A percentile compares a stretch with the other conserved stretches of the same genome.
These are phyloP conservation scores for Zizania palustris DNA, from an alignment of 202 grass and related monocot genomes.

Conservation along the genomic window DNA sequence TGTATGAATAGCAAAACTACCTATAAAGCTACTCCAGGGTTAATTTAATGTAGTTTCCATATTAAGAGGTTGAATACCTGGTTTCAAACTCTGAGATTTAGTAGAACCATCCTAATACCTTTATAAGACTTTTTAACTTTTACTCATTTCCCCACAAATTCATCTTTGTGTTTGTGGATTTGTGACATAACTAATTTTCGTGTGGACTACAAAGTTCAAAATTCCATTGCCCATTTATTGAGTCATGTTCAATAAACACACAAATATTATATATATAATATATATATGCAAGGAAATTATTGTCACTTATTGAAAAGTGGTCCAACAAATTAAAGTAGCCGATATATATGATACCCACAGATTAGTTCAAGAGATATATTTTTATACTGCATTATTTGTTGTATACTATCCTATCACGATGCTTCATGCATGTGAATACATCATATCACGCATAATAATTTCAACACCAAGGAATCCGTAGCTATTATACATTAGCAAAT, in stretches of 20 bases:
- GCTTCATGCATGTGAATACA: no score
- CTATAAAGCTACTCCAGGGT: not conserved
- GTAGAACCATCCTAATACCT: no score
- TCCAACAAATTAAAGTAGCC: not conserved
- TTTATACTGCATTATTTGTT: slow-evolving; percentile 25
- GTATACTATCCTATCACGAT: not conserved
- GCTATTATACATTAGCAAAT: not conserved
- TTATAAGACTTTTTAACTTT: no score
- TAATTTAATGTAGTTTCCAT: no score
- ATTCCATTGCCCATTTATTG: not conserved
- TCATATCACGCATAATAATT: not conserved
- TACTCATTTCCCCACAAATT: no score
- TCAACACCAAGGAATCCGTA: not conserved
- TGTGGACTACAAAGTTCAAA: not conserved
- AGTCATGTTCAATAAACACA: not conserved
- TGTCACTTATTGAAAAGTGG: not conserved
- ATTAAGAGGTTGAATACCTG: no score
- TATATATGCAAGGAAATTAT: not conserved
- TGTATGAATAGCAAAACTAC: no score
- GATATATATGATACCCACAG: not conserved
- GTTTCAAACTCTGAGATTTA: no score
- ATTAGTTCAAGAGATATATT: not conserved
- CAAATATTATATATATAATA: not conserved
- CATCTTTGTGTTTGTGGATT: no score
- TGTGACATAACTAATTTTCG: not conserved